Conservation (phyloP, 768 basidiomycete genomes). For the Boletus edulis region DNA sequence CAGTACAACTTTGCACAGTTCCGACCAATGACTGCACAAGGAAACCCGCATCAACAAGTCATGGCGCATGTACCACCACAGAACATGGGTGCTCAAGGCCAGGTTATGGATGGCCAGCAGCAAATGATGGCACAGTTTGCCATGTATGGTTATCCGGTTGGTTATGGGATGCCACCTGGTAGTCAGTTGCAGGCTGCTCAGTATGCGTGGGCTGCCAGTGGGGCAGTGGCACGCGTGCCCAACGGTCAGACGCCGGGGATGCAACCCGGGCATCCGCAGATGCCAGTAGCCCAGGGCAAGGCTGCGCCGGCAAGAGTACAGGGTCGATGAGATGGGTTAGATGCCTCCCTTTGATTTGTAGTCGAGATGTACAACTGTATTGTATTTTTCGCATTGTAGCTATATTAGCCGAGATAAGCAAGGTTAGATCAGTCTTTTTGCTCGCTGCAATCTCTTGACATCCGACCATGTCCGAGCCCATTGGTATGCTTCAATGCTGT, state of each 20-base stretch:
- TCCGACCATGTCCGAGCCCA: constrained; percentile 27
- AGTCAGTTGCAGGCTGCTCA: constrained; percentile 13
- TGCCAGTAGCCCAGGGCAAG: constrained; percentile 32
- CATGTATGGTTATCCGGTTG: constrained; percentile 26
- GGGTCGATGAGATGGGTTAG: constrained; percentile 28
- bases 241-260: constrained; percentile 29
- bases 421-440: neutral
- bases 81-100: constrained; percentile 23
- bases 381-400: constrained; percentile 11
- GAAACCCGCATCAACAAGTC: constrained; percentile 28
- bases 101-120: constrained; percentile 27
- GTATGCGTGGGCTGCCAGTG: constrained; percentile 18
- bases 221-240: constrained; percentile 17
- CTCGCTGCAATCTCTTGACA: constrained; percentile 5
- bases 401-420: constrained; percentile 14
- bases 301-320: constrained; percentile 31
- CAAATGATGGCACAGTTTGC: constrained; percentile 30
- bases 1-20: constrained; percentile 37
- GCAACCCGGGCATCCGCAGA: constrained; percentile 30
- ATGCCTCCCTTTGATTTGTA: neutral
- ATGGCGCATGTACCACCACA: constrained; percentile 26
- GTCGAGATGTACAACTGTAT: constrained; percentile 11
- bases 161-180: constrained; percentile 19
- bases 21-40: constrained; percentile 30
- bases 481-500: constrained; percentile 18